Conservation (phyloP, 768 basidiomycete genomes). For the Leccinum broughii region DNA sequence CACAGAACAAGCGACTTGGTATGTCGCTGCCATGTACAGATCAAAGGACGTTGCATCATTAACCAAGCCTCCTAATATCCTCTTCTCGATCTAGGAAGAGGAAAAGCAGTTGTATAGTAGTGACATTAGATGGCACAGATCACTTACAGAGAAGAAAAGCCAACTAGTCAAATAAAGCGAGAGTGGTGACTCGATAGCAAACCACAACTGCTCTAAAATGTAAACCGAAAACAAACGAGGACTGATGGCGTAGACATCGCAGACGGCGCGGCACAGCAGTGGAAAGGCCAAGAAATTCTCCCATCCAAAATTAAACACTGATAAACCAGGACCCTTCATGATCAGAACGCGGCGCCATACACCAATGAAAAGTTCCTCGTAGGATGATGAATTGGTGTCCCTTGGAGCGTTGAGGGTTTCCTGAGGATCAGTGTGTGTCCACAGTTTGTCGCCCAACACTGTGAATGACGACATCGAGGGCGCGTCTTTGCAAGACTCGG, state of each 20-base stretch:
- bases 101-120: background rate
- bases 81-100: constrained; percentile 23
- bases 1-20: constrained; percentile 16
- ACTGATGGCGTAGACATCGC: constrained; percentile 26
- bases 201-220: constrained; percentile 18
- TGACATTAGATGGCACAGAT: background rate
- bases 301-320: constrained; percentile 12
- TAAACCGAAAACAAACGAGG: constrained; percentile 18
- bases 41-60: background rate
- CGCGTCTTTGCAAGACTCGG: background rate
- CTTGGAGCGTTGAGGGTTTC: background rate
- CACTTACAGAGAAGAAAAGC: constrained; percentile 23
- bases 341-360: constrained; percentile 30
- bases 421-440: background rate
- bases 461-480: background rate
- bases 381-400: background rate
- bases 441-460: constrained; percentile 1
- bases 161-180: constrained; percentile 26
- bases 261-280: constrained; percentile 16
- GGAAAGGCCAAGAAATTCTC: background rate
- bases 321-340: constrained; percentile 10
- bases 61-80: constrained; percentile 5
- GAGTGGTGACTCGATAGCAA: constrained; percentile 18
- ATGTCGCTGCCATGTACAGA: constrained; percentile 15
- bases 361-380: constrained; percentile 20